phyloP scores from a whole-genome alignment of 371 early-diverging fungal species.

The Paramicrosporidium saccamoebae region DNA sequence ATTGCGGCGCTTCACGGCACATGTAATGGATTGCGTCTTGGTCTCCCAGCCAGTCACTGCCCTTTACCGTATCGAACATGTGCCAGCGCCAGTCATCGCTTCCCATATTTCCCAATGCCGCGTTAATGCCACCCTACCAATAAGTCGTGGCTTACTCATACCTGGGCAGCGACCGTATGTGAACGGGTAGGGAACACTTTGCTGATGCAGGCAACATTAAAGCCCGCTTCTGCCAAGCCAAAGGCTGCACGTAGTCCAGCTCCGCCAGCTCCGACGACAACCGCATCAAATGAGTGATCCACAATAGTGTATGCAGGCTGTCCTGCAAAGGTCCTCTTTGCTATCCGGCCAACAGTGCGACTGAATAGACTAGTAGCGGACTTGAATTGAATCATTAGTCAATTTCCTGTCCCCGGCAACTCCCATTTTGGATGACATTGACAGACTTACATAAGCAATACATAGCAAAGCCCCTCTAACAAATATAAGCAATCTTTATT shows the following conservation, averaged over 20 bases:
- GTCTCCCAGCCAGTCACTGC: conserved; percentile 88
- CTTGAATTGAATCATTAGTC: background rate
- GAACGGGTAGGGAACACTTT: conserved; percentile 94
- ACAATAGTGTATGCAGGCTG: conserved; percentile 77
- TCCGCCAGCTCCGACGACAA: conserved; percentile 93
- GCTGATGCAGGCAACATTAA: conserved; percentile 90
- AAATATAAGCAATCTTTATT: background rate
- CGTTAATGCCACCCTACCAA: conserved; percentile 76
- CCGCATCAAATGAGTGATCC: conserved; percentile 86
- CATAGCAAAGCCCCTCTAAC: background rate
- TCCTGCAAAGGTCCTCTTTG: conserved; percentile 15
- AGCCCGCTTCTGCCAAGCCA: conserved; percentile 83
- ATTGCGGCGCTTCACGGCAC: conserved; percentile 83
- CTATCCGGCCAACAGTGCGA: background rate
- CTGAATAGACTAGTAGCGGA: conserved; percentile 1
- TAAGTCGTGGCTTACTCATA: conserved; percentile 3
- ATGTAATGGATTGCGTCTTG: conserved; percentile 96
- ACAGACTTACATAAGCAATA: background rate
- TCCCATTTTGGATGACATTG: conserved; percentile 3
- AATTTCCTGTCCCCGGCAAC: conserved; percentile 2
- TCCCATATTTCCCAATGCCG: conserved; percentile 92
- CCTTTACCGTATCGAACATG: conserved; percentile 96
- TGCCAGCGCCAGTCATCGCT: conserved; percentile 99
- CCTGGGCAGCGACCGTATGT: conserved; percentile 91
- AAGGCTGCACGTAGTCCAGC: conserved; percentile 92